phyloP scores from a whole-genome alignment of 164 flowering plant genomes.

The Platanus orientalis region DNA sequence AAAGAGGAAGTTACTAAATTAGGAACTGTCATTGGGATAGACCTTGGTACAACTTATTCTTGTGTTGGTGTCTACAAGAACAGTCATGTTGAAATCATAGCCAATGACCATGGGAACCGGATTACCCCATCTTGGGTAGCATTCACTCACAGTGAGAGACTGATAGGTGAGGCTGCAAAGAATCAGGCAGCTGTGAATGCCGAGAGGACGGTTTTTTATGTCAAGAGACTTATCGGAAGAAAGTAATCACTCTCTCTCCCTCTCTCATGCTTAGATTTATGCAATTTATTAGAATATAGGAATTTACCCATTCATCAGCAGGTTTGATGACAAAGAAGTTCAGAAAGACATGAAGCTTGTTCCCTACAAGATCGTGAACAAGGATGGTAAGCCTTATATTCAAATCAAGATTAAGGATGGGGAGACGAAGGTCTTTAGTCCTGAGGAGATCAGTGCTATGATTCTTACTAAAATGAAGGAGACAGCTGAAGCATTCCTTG shows the following conservation, averaged over 20 bases:
- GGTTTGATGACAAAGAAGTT: constrained; percentile 90
- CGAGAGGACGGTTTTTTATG: constrained; percentile 75
- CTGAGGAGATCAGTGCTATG: constrained; percentile 43
- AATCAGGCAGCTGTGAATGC: constrained; percentile 77
- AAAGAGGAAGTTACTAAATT: constrained; percentile 70
- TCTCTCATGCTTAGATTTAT: not conserved
- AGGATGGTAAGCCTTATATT: constrained; percentile 87
- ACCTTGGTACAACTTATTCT: constrained; percentile 82
- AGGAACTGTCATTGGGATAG: constrained; percentile 86
- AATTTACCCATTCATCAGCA: constrained; percentile 17
- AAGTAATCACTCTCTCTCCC: constrained; percentile 34
- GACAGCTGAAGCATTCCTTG: constrained; percentile 47
- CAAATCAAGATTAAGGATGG: constrained; percentile 76
- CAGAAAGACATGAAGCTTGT: constrained; percentile 85
- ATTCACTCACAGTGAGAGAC: constrained; percentile 70
- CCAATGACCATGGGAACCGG: constrained; percentile 90
- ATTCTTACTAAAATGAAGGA: constrained; percentile 44
- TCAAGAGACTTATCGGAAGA: constrained; percentile 82
- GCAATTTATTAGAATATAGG: not conserved
- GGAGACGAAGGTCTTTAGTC: constrained; percentile 62
- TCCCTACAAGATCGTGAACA: constrained; percentile 82
- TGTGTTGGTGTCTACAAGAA: constrained; percentile 92
- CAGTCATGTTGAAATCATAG: constrained; percentile 86
- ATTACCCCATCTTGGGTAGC: constrained; percentile 93
- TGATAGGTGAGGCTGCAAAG: constrained; percentile 91